A percentile compares a stretch with the other conserved stretches of the same genome.
These are phyloP conservation scores for Fraxinus nigra DNA, from an alignment of 305 asterid genomes.

Conservation along the genomic window DNA sequence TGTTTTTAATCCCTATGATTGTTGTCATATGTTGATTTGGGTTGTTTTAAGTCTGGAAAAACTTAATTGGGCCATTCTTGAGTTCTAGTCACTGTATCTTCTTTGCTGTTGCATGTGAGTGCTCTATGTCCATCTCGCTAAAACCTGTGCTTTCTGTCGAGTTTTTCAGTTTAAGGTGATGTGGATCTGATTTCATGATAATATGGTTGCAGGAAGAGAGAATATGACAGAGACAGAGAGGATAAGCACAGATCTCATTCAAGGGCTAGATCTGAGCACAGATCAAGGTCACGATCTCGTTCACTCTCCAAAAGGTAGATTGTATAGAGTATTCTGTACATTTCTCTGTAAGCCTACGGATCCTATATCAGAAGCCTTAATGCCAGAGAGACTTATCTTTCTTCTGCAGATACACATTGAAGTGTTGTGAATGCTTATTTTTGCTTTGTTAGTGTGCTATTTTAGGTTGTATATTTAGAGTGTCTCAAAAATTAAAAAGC, in stretches of 20 bases:
- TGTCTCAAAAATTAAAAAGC: neutral
- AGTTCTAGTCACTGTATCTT: neutral
- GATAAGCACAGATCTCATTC: slow-evolving; percentile 73
- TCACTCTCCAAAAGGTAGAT: slow-evolving; percentile 73
- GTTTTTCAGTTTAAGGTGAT: neutral
- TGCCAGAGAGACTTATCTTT: neutral
- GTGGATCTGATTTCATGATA: slow-evolving; percentile 15
- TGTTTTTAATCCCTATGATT: neutral
- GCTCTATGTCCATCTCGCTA: neutral
- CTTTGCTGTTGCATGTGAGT: neutral
- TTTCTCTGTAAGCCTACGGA: neutral
- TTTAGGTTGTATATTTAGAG: neutral
- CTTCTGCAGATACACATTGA: neutral
- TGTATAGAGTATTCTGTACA: neutral
- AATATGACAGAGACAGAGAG: slow-evolving; percentile 65
- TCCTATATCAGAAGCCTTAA: neutral
- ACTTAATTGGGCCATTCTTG: neutral
- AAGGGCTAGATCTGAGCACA: slow-evolving; percentile 60
- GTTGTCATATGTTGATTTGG: neutral
- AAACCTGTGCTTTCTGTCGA: neutral
- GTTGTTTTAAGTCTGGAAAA: neutral
- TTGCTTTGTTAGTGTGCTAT: neutral
- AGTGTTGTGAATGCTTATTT: neutral
- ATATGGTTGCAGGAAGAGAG: slow-evolving; percentile 56
- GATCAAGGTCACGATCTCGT: slow-evolving; percentile 75